Percentiles rank a stretch among this genome's conserved stretches.
These are phyloP conservation scores for Sodiomyces alkalinus DNA, from an alignment of 2,329 filamentous ascomycete genomes.

Conservation along the genomic window DNA sequence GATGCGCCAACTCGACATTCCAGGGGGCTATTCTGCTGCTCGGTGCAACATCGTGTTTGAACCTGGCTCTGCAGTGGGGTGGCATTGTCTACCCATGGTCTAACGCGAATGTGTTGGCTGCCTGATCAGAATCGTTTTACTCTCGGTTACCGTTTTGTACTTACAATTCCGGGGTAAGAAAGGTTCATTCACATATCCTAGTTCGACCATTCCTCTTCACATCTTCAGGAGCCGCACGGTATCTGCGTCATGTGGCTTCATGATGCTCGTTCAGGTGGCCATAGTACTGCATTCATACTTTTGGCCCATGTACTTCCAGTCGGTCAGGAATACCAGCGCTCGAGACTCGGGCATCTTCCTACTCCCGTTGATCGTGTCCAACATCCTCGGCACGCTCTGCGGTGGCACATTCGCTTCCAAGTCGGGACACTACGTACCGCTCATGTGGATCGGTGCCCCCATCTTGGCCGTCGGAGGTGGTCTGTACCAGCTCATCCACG, in stretches of 20 bases:
- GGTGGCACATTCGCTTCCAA: constrained; percentile 3
- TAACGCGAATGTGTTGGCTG: too few relatives aligned
- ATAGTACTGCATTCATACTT: constrained; percentile 10
- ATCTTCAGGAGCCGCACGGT: too few relatives aligned
- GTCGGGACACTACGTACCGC: constrained; percentile 5
- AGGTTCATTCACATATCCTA: too few relatives aligned
- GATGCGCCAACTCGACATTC: too few relatives aligned
- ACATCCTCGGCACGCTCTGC: constrained; percentile 3
- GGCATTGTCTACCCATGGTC: too few relatives aligned
- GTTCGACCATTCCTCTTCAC: too few relatives aligned
- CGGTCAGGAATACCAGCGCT: constrained; percentile 4
- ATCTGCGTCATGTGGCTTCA: constrained; percentile 4
- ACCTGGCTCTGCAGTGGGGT: too few relatives aligned
- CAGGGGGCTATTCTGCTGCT: too few relatives aligned
- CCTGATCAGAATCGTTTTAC: too few relatives aligned
- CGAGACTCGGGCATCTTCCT: constrained; percentile 2
- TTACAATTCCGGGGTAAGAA: too few relatives aligned
- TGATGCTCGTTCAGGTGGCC: constrained; percentile 9
- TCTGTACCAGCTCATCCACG: constrained; percentile 4
- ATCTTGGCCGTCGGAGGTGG: constrained; percentile 4
- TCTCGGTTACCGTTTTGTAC: too few relatives aligned
- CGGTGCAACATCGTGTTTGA: too few relatives aligned
- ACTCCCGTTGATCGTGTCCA: constrained; percentile 3
- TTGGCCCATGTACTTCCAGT: constrained; percentile 11
- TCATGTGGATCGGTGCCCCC: constrained; percentile 6